A percentile compares a stretch with the other conserved stretches of the same genome.
phyloP scores from a whole-genome alignment of 2,329 filamentous ascomycete genomes.

The Sphaerulina musiva region DNA sequence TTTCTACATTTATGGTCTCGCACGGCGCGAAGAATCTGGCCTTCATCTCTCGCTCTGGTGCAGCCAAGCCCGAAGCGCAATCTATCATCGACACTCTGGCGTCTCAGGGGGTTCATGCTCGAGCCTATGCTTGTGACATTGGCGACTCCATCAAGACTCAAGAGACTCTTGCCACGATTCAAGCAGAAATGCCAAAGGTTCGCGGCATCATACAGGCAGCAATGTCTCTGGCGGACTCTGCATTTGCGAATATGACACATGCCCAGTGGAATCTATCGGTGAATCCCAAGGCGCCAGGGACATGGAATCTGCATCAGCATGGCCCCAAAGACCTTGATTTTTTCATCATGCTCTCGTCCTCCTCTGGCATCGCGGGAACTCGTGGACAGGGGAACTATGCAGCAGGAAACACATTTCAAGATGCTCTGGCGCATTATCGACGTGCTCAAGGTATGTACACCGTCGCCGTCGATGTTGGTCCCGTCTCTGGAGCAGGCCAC shows the following conservation, averaged over 20 bases:
- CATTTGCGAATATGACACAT: constrained; percentile 25
- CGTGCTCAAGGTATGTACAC: constrained; percentile 11
- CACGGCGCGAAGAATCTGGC: constrained; percentile 8
- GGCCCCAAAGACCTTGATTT: constrained; percentile 22
- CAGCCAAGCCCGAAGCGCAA: not conserved
- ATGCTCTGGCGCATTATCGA: constrained; percentile 16
- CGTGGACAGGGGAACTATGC: constrained; percentile 16
- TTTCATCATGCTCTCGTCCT: constrained; percentile 26
- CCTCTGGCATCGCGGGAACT: constrained; percentile 19
- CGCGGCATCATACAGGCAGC: constrained; percentile 39
- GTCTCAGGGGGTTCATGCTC: not conserved
- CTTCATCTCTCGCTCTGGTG: constrained; percentile 10
- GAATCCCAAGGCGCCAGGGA: constrained; percentile 27
- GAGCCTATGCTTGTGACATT: constrained; percentile 10
- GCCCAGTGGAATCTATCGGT: constrained; percentile 9
- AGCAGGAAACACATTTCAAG: constrained; percentile 18
- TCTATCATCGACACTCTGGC: not conserved
- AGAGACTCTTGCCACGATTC: constrained; percentile 17
- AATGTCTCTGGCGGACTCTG: constrained; percentile 29
- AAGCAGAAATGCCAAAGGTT: constrained; percentile 30
- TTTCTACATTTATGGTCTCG: constrained; percentile 1
- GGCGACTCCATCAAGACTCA: constrained; percentile 10
- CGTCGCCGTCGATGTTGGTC: constrained; percentile 26
- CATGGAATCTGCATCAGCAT: constrained; percentile 24
- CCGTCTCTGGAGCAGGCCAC: constrained; percentile 28